These are phyloP conservation scores for Alternaria ethzedia DNA, from an alignment of 2,329 filamentous ascomycete genomes.

Conservation along the genomic window DNA sequence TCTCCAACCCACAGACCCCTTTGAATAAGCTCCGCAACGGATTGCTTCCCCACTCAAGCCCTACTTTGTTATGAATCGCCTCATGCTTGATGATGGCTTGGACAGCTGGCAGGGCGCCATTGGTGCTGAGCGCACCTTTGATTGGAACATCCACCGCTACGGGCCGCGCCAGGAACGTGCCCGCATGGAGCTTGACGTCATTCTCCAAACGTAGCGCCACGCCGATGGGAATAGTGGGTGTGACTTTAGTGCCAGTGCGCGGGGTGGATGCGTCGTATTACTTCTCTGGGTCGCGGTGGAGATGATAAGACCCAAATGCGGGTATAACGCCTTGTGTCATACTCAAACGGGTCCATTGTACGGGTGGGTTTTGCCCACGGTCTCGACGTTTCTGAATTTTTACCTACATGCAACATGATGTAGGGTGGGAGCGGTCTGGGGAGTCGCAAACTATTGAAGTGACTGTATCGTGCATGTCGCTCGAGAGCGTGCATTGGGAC, in stretches of 20 bases:
- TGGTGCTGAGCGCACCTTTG: constrained; percentile 31
- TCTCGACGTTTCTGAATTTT: neutral
- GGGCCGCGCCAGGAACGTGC: constrained; percentile 33
- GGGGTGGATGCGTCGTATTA: constrained; percentile 9
- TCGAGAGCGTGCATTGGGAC: neutral
- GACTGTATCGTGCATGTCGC: constrained; percentile 6
- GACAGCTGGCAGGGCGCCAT: constrained; percentile 46
- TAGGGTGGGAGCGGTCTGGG: neutral
- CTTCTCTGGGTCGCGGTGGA: constrained; percentile 16
- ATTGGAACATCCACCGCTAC: constrained; percentile 33
- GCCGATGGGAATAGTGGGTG: constrained; percentile 1
- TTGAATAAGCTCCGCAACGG: constrained; percentile 18
- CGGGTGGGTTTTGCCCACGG: neutral
- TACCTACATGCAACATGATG: neutral
- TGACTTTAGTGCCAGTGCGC: constrained; percentile 18
- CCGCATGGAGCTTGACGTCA: constrained; percentile 36
- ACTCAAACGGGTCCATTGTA: constrained; percentile 1
- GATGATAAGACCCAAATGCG: constrained; percentile 10
- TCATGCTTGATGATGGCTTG: constrained; percentile 43
- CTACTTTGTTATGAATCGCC: constrained; percentile 14
- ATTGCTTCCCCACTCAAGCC: constrained; percentile 15
- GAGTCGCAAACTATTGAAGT: neutral
- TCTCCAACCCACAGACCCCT: constrained; percentile 8
- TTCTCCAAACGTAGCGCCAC: constrained; percentile 11
- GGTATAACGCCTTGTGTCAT: constrained; percentile 6